Base-by-base conservation (phyloP, 139 green algal genomes). In the Penium margaritaceum region DNA sequence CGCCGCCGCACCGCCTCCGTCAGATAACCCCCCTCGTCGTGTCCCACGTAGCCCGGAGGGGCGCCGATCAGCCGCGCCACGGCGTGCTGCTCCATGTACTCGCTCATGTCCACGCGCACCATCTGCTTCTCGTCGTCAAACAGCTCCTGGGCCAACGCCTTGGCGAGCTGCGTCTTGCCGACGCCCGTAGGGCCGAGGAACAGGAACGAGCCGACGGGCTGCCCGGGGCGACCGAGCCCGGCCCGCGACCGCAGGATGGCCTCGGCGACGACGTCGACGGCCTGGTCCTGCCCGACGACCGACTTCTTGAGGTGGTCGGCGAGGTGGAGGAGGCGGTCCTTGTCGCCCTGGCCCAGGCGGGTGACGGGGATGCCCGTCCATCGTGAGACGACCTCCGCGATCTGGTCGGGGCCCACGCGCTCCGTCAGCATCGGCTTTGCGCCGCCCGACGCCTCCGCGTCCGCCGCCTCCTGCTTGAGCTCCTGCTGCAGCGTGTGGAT, bases 221-320 rank as follows among this genome's bases (percentile, higher is more conserved):
- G 79, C 51, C 84, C 57, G 70, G 75, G 3, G 79, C 60, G 46
- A 72, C 80, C 58, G 46, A 95, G 81, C 19, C 90, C 90, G 0
- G 88, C 90, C 5, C 87, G 81, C 35, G 70, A 92, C 63, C 93
- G 85, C 87, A 97, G 91, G 62, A 99, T 90, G 29, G 94, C 94
- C 39, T 94, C 85, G 5, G 86, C 79, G 14, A 99, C 88, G 6
- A 80, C 82, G 35, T 91, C 83, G 36, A 97, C 92, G 1, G 94
- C 94, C 74, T 92, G 86, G 41, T 96, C 82, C 65, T 88, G 81
- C 32, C 78, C 92, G 1, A 88, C 77, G 32, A 88, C 82, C 4
- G 93, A 81, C 79, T 89, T 80, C 81, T 94, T 90, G 73, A 98
- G 87, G 78, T 67, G 43, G 46, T 86, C 36, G 21, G 79, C 79